Conservation (phyloP, 805 yeast species). For the Lachancea meyersii region DNA sequence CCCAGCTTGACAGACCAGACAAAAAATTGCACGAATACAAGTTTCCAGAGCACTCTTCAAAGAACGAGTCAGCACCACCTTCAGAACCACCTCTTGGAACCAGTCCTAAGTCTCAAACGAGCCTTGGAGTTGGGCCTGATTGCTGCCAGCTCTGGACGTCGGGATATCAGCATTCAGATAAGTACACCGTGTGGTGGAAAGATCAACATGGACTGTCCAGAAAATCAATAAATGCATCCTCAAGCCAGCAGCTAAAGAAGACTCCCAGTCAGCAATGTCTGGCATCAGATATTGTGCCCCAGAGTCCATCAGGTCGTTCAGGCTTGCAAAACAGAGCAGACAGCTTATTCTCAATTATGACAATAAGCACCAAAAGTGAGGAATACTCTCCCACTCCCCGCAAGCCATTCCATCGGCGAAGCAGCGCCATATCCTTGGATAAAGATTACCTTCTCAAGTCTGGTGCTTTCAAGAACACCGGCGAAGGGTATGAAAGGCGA, state of each 20-base stretch:
- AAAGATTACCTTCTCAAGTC: not conserved
- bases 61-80: not conserved
- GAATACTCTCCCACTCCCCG: not conserved
- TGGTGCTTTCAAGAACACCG: not conserved
- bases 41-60: not conserved
- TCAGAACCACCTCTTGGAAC: not conserved
- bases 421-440: constrained; percentile 1
- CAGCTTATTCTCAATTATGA: not conserved
- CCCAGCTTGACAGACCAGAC: not conserved
- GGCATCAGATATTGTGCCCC: not conserved
- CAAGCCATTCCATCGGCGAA: constrained; percentile 1
- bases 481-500: not conserved
- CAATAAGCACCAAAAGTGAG: constrained; percentile 2
- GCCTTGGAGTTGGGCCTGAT: not conserved
- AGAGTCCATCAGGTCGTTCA: not conserved
- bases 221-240: not conserved
- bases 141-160: not conserved
- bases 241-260: not conserved
- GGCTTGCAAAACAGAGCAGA: not conserved
- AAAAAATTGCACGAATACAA: not conserved
- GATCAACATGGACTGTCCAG: not conserved
- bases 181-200: not conserved
- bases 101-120: not conserved
- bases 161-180: not conserved
- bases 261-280: not conserved